Evolutionary conservation across 2,329 filamentous ascomycete species (phyloP), one percentile per base, ranked within the genome.

Genomic region (Blastomyces silverae): DNA sequence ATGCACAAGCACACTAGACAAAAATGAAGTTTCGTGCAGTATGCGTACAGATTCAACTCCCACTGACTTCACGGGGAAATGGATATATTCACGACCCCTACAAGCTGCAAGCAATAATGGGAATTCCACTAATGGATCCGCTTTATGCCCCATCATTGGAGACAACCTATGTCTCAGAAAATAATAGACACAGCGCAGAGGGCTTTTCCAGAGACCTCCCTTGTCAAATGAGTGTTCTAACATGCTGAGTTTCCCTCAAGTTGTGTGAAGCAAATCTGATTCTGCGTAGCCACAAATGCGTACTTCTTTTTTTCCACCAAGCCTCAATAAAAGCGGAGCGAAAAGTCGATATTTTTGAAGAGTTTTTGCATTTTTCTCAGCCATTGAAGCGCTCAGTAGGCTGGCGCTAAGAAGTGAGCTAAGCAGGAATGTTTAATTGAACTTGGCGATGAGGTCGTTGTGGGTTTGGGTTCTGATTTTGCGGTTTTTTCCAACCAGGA

Each of bases 1-100:
- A 31, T 17, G 22, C 4, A 25, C 5, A 53, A 25, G 50, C 28
- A 28, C 50, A 28, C 22, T 13, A 53, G 22, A 28, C 22, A 25
- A 53, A 17, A 53, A 53, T 5, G 2, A 65, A 56, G 25, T 25
- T 48, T 20, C 42, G 34, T 39, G 44, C 52, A 34, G 58, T 62
- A 60, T 56, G 48, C 48, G 31, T 42, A 39, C 50, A 58, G 53
- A 57, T 44, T n/a, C 39, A 46, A 22, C 42, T 48, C 46, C 37
- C 53, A 46, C 22, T 66, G 10, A 56, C 1, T 37, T 10, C 34
- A 10, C 17, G 2, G 22, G 50, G 22, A 17, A 31, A 53, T 15
- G 50, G 50, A 17, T 53, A 15, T 5, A 13, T 28, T 53, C 13
- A 25, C n/a, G 20, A 22, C 2, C 8, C 20, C 10, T 8, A 3